phyloP scores from a whole-genome alignment of 768 basidiomycete species.

The Rhodotorula sphaerocarpa region DNA sequence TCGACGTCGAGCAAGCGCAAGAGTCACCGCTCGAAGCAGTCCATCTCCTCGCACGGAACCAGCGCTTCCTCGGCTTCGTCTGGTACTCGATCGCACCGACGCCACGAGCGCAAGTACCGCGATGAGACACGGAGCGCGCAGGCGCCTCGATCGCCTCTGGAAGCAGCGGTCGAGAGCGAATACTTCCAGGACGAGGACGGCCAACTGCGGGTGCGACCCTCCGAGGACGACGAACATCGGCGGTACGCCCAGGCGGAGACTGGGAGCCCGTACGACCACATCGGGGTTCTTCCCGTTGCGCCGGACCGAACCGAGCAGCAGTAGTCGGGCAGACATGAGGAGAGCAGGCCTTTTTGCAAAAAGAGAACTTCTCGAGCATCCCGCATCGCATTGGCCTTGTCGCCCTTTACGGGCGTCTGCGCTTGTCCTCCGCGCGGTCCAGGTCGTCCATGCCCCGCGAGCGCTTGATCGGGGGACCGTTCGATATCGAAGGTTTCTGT shows the following conservation, averaged over 20 bases:
- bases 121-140: too few relatives aligned
- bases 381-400: too few relatives aligned
- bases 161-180: not conserved
- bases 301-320: too few relatives aligned
- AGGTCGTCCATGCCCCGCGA: not conserved
- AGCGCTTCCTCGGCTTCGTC: not conserved
- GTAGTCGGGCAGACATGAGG: too few relatives aligned
- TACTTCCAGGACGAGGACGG: slow-evolving; percentile 16
- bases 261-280: slow-evolving; percentile 3
- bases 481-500: not conserved
- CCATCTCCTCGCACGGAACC: too few relatives aligned
- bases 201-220: not conserved
- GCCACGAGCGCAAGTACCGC: too few relatives aligned
- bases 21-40: too few relatives aligned
- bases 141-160: not conserved
- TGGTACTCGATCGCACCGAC: not conserved
- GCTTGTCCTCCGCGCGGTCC: not conserved
- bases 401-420: not conserved
- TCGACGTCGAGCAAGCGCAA: too few relatives aligned
- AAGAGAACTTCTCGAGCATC: too few relatives aligned
- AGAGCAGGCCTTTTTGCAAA: too few relatives aligned
- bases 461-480: not conserved
- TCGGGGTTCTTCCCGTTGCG: not conserved
- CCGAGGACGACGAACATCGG: not conserved
- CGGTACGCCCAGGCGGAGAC: too few relatives aligned